Evolutionary conservation across 805 yeast genomes (phyloP), one percentile per base, ranked within the genome.

Genomic region (Candida hispaniensis): DNA sequence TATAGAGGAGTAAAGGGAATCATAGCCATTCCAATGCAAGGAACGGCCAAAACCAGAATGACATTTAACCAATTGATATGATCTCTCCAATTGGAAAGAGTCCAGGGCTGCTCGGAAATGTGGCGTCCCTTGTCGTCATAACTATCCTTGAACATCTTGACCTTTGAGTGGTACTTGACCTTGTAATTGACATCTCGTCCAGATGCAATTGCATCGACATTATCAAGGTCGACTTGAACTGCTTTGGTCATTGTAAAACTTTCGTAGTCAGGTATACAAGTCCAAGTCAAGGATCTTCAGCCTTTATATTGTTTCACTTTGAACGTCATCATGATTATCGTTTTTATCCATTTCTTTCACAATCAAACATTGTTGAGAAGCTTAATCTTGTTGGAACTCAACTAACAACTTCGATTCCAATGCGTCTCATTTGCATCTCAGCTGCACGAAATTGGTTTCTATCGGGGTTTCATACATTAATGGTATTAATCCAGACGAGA

Each of bases 1-100:
- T 59, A 58, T 22, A 78, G 66, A 1, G 70, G 66, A 18, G 64
- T 61, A 38, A 52, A 49, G 4, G 61, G 55, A 7, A 71, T 67
- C 25, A 50, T 53, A 30, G 51, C 42, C 13, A 68, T 29, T 4
- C 77, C 79, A 28, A 54, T 38, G 10, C 63, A 32, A 1, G 93
- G 94, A 14, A 76, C 49, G 15, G 71, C 44, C 23, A 71, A 59
- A 16, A 75, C 70, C 42, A 75, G 59, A 9, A 67, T 54, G 30
- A 75, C 56, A 51, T 79, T 76, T 45, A 73, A 60, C 93, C 93
- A 81, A 56, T 78, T 78, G 43, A 81, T 62, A 57, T 79, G 81
- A 45, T 71, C 57, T 52, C 73, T 63, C 75, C 83, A 78, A 58
- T 79, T 79, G 47, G 67, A 44, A 43, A 70, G 52, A n/a, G 86